Conservation (phyloP, 1,139 yeast genomes). For the Neolecta irregularis region DNA sequence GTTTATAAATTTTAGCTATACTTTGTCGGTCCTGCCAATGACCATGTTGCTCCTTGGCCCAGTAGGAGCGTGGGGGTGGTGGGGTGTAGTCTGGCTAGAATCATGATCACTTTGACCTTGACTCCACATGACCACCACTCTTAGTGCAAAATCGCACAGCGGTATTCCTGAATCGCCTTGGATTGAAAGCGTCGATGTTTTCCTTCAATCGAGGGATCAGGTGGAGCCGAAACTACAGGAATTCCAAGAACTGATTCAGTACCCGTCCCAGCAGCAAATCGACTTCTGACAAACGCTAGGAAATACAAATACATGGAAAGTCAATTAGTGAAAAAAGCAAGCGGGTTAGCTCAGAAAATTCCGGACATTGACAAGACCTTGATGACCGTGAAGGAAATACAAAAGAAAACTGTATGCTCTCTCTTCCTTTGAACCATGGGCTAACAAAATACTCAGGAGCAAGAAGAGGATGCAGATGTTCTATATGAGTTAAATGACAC, state of each 20-base stretch:
- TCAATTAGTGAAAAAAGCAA: slow-evolving; percentile 54
- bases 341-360: slow-evolving; percentile 53
- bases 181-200: slow-evolving; percentile 66
- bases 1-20: no score
- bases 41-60: no score
- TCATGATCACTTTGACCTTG: not conserved
- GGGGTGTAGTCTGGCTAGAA: no score
- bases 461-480: slow-evolving; percentile 24
- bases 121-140: not conserved
- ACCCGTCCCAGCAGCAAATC: not conserved
- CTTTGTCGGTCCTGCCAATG: no score
- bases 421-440: not conserved
- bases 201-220: slow-evolving; percentile 52
- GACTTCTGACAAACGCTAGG: slow-evolving; percentile 13
- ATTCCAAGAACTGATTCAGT: slow-evolving; percentile 42
- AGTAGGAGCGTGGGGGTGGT: no score
- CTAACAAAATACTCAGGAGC: not conserved
- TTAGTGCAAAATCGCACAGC: slow-evolving; percentile 41
- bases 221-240: slow-evolving; percentile 52
- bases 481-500: slow-evolving; percentile 89
- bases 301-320: slow-evolving; percentile 68
- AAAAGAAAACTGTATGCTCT: slow-evolving; percentile 28
- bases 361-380: slow-evolving; percentile 83
- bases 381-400: slow-evolving; percentile 50
- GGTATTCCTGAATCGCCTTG: slow-evolving; percentile 97